Evolutionary conservation across 306 rosid genomes (phyloP), one percentile per base, ranked within the genome.

Genomic region (Biancaea sappan): DNA sequence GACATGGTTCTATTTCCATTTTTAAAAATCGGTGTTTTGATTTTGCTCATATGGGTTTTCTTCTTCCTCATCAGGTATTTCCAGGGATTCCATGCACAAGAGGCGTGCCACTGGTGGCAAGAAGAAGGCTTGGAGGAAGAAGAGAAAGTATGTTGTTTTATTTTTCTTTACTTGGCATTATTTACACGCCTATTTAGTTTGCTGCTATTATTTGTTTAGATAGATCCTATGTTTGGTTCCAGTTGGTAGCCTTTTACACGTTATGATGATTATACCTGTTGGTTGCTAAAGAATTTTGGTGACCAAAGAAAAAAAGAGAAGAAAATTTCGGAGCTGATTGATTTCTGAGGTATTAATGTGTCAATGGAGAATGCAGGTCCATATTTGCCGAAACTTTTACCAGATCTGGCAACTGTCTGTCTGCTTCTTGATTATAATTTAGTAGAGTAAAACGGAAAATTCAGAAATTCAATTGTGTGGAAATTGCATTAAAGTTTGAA

Each of bases 61-160:
- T 9, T n/a, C 18, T 65, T 64, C 11, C 1, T 21, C 19, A 43
- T 60, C 85, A 85, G 86, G 89, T 74, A 86, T 83, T 68, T 86
- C 89, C 4, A 52, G 89, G 60, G 89, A 86, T 66, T 86, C 89
- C 8, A 82, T 82, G 86, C 82, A 82, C 80, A 82, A 82, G 43
- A 82, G 82, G 74, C 82, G 82, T 21, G 86, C 83, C 62, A 84
- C 89, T 28, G 89, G 89, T 68, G 89, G 89, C 79, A 82, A 82
- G 80, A 86, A 83, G 82, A 86, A 83, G 73, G 87, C 86, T 4
- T 85, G 88, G 86, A 85, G 86, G 58, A 85, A 85, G 72, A 85
- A 81, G 86, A 40, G 88, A 54, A 85, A 85, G 88, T 84, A 37
- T 3, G 46, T 7, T 2, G 5, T 21, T 41, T 8, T 46, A 3